Base-by-base conservation (phyloP, 2,329 filamentous ascomycete genomes). In the Cordyceps cateniannulata region DNA sequence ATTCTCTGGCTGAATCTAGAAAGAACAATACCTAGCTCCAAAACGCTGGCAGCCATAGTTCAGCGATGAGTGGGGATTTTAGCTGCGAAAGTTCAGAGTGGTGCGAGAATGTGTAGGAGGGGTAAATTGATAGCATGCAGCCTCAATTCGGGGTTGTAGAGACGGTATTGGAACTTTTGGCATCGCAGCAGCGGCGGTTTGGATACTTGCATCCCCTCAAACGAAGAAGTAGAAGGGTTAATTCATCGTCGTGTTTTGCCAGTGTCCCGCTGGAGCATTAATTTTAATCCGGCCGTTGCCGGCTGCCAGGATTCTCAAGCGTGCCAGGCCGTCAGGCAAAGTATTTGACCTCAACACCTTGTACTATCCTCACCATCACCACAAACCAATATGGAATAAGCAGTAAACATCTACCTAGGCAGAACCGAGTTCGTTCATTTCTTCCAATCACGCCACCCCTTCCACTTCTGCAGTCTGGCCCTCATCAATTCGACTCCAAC, bases 201-300 rank as follows among this genome's bases (percentile, higher is more conserved):
- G 16, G 29, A 25, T n/a, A 27, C 12, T 24, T 14, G 14, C 12
- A 24, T 27, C 38, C 20, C 20, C n/a, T 16, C 14, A n/a, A 2
- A 24, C 1, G 38, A 12, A 12, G 45, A 18, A 8, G 16, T 24
- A 24, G 7, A 38, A 24, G n/a, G 20, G 12, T 12, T 20, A 18
- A 14, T 40, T 16, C 22, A 22, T 35, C n/a, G 48, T 20, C 3
- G 22, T 12, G 20, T 55, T 24, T 18, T 50, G 8, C 5, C n/a
- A 4, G 10, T 48, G 40, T 27, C 44, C 27, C 29, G 20, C 42
- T 5, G 5, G 25, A 6, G 55, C 47, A 58, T 49, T 42, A 58
- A 49, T 44, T 58, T 50, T 58, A 42, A 58, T 50, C 55, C 45
- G 45, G 45, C 35, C 45, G 55, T 16, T 40, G 55, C 32, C 16